These are phyloP conservation scores for Davidsoniella virescens DNA, from an alignment of 2,329 filamentous ascomycete species.

Conservation along the genomic window DNA sequence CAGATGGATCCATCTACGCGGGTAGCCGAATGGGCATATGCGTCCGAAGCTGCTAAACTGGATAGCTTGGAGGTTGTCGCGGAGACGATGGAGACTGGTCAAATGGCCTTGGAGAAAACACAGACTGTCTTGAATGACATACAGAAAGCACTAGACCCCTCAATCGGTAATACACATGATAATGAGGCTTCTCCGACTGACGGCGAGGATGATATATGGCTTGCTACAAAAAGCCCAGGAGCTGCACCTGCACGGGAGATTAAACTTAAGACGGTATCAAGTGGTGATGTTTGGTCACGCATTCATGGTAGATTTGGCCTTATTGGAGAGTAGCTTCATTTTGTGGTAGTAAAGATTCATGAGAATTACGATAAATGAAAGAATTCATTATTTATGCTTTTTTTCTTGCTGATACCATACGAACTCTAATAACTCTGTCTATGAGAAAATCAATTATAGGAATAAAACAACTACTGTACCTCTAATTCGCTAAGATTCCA, in stretches of 20 bases:
- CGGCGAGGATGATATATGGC: slow-evolving; percentile 14
- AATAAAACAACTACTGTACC: not conserved
- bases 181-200: not conserved
- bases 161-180: slow-evolving; percentile 13
- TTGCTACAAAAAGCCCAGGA: slow-evolving; percentile 8
- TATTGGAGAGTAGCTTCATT: slow-evolving; percentile 22
- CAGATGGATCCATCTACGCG: slow-evolving; percentile 19
- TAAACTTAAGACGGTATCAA: slow-evolving; percentile 14
- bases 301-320: slow-evolving; percentile 39
- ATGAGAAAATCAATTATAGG: not conserved
- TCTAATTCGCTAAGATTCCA: slow-evolving; percentile 40
- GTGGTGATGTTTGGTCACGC: slow-evolving; percentile 31
- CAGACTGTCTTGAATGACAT: slow-evolving; percentile 33
- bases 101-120: slow-evolving; percentile 37
- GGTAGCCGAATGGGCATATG: slow-evolving; percentile 41
- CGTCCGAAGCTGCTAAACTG: slow-evolving; percentile 44
- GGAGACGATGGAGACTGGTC: slow-evolving; percentile 42
- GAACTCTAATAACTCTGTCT: slow-evolving; percentile 3
- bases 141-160: slow-evolving; percentile 29
- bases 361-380: not conserved
- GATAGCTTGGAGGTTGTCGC: slow-evolving; percentile 40
- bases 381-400: not conserved
- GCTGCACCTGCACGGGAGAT: slow-evolving; percentile 15
- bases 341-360: not conserved
- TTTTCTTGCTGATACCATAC: not conserved